phyloP scores from a whole-genome alignment of 2,329 filamentous ascomycete genomes.

The Hypoxylon sp. region DNA sequence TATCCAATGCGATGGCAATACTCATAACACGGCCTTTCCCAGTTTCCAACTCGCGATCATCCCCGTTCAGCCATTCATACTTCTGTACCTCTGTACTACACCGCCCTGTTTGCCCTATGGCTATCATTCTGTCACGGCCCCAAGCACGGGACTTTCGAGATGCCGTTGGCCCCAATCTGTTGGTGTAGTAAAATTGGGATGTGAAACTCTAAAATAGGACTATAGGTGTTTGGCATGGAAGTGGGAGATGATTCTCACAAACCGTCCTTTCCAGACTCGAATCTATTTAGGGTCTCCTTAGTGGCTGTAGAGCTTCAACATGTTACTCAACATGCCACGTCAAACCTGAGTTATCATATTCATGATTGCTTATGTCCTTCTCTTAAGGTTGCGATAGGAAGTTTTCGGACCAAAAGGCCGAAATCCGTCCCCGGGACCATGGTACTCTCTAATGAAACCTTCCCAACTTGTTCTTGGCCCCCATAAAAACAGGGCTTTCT shows the following conservation, averaged over 20 bases:
- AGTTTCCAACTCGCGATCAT: conserved; percentile 21
- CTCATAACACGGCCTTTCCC: conserved; percentile 21
- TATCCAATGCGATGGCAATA: conserved; percentile 28
- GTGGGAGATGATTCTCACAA: background rate
- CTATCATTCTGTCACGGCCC: conserved; percentile 7
- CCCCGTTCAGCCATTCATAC: conserved; percentile 8
- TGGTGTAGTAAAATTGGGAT: conserved; percentile 8
- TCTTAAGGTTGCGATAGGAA: background rate
- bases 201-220: conserved; percentile 12
- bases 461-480: conserved; percentile 5
- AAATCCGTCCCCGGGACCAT: background rate
- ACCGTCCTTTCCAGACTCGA: conserved; percentile 10
- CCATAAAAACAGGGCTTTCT: conserved; percentile 35
- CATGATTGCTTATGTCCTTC: conserved; percentile 2
- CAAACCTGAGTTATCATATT: conserved; percentile 34
- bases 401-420: conserved; percentile 12
- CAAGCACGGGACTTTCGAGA: conserved; percentile 5
- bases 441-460: background rate
- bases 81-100: conserved; percentile 7
- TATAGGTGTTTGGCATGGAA: conserved; percentile 7
- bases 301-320: background rate
- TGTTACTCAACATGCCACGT: conserved; percentile 19
- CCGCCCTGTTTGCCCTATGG: conserved; percentile 25
- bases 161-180: conserved; percentile 13
- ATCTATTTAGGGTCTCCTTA: conserved; percentile 7